Conservation (phyloP, 164 flowering plant species). For the Aristolochia fimbriata region DNA sequence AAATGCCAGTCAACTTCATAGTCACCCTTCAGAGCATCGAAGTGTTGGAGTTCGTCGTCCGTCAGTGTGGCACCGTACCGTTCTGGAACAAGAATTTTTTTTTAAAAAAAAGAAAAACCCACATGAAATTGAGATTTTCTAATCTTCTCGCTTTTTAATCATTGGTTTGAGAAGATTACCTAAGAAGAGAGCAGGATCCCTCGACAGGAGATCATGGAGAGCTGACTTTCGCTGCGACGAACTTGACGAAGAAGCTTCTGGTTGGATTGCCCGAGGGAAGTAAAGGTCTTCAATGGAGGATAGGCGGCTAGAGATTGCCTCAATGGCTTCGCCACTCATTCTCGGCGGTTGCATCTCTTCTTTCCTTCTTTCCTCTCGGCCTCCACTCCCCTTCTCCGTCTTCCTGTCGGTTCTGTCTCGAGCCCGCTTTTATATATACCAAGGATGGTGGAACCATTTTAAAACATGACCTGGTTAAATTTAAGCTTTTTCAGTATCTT, state of each 20-base stretch:
- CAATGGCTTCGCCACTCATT: conserved; percentile 32
- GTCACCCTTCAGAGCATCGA: conserved; percentile 51
- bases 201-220: conserved; percentile 68
- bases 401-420: no score
- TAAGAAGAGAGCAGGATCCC: conserved; percentile 75
- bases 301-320: conserved; percentile 53
- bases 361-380: conserved; percentile 3
- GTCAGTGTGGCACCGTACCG: conserved; percentile 65
- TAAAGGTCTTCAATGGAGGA: conserved; percentile 62
- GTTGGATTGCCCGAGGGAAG: conserved; percentile 58
- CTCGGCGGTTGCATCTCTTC: conserved; percentile 9
- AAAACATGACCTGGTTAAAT: no score
- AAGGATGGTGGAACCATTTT: no score
- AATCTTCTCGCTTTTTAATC: not conserved
- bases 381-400: no score
- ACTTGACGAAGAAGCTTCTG: conserved; percentile 21
- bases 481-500: no score
- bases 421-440: no score
- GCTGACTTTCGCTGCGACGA: conserved; percentile 54
- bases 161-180: conserved; percentile 28
- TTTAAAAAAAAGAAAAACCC: not conserved
- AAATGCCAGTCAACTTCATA: conserved; percentile 89
- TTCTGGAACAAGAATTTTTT: conserved; percentile 37
- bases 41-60: conserved; percentile 48
- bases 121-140: no score